Evolutionary conservation across 371 early-diverging fungal species (phyloP), one percentile per base, ranked within the genome.

Genomic region (Syncephalastrum sp.): DNA sequence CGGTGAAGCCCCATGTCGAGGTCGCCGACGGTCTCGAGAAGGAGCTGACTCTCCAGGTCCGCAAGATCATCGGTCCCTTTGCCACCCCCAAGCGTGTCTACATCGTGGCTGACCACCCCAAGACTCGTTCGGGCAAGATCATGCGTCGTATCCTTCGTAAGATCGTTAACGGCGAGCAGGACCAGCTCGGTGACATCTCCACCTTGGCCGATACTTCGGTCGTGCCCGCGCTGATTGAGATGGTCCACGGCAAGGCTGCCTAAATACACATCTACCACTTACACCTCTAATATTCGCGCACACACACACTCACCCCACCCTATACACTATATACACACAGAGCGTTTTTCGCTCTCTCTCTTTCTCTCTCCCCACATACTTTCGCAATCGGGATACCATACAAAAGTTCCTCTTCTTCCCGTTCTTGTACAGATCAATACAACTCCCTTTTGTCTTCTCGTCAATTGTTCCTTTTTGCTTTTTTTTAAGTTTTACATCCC

Each of bases 91-190:
- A 94, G 72, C 75, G 82, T 42, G 80, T 99, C 46, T 81, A 94
- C 57, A 58, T 98, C 54, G 87, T 91, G n/a, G 80, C 79, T 15
- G 98, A 95, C 59, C 78, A 98, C 56, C 99, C 99, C 65, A 99
- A 99, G 82, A 99, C 99, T 17, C 86, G 99, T 13, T 92, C 91
- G 16, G 99, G 99, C 55, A 99, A 99, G 81, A 92, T 99, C 67
- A 92, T 96, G 87, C 84, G 95, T 24, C 86, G 99, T 54, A 88
- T 99, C 48, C 72, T 99, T 73, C 78, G 99, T 63, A 97, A 95
- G 84, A 85, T 97, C 59, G 91, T 96, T 23, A 87, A 83, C 16
- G 86, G 88, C 56, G 95, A 97, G 63, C 78, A 84, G 12, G 90
- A 90, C 61, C 82, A 88, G 65, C 70, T 97, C 21, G 97, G 97